These are phyloP conservation scores for Artomyces pyxidatus DNA, from an alignment of 768 basidiomycete species.

Conservation along the genomic window DNA sequence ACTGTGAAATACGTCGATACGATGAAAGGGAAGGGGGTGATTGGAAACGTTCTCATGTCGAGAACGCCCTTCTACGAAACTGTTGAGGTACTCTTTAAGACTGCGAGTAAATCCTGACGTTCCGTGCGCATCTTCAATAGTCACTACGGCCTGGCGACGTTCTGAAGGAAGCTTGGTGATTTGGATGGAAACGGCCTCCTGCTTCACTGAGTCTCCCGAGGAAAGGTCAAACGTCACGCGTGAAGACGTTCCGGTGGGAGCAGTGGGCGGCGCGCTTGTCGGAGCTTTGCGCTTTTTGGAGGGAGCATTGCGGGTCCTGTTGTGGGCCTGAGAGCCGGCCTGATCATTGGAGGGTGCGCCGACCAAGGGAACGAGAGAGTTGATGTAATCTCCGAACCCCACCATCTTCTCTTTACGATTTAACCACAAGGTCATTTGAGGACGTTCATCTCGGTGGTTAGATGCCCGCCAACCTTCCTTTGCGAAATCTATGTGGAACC, in stretches of 20 bases:
- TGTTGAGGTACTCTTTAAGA: not conserved
- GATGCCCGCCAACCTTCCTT: conserved; percentile 21
- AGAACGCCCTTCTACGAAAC: not conserved
- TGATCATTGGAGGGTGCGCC: no score
- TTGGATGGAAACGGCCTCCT: no score
- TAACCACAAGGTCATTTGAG: conserved; percentile 20
- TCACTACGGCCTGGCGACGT: no score
- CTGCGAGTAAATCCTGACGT: not conserved
- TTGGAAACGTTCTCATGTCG: not conserved
- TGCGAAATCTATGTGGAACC: conserved; percentile 21
- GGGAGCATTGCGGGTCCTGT: not conserved
- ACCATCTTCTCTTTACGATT: conserved; percentile 9
- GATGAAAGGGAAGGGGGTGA: not conserved
- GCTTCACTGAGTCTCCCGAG: no score
- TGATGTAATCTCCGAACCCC: not conserved
- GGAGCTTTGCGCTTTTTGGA: no score
- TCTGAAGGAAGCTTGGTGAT: no score
- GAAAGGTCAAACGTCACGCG: no score
- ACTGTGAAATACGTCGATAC: not conserved
- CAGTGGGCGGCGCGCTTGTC: no score
- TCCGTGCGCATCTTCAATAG: no score
- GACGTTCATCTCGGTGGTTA: conserved; percentile 19
- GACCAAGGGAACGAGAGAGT: not conserved
- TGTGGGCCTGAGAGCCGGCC: not conserved
- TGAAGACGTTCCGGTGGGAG: no score